Percentiles rank a stretch among this genome's conserved stretches.
Evolutionary conservation across 306 rosid genomes (phyloP).

Genomic region (Quercus berberidifolia): DNA sequence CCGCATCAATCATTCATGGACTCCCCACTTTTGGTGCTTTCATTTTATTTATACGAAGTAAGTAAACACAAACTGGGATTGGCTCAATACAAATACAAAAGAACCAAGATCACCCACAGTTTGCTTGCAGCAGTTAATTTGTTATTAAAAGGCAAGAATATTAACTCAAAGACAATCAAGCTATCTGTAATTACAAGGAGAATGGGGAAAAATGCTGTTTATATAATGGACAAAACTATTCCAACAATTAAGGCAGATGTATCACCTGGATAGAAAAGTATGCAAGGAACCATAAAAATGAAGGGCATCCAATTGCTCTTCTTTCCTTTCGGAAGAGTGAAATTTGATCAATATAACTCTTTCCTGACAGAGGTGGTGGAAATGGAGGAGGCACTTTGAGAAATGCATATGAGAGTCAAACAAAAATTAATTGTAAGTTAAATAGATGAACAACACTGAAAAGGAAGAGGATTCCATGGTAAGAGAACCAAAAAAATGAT

Average conservation of each 20-base stretch:
- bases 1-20: neutral
- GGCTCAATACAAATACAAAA: neutral
- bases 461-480: neutral
- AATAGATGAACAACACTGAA: constrained; percentile 18
- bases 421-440: constrained; percentile 27
- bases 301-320: constrained; percentile 78
- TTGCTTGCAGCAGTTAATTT: neutral
- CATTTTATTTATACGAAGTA: neutral
- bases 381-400: constrained; percentile 92
- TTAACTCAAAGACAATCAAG: neutral
- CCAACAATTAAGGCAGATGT: neutral
- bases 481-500: neutral
- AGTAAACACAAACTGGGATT: neutral
- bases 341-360: constrained; percentile 64
- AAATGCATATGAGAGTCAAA: constrained; percentile 48
- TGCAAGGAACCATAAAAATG: constrained; percentile 62
- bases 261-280: constrained; percentile 60
- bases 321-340: constrained; percentile 54
- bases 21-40: neutral
- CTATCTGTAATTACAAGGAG: too few relatives aligned
- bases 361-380: constrained; percentile 91
- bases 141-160: neutral
- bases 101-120: too few relatives aligned
- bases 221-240: neutral
- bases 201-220: neutral